A percentile compares a stretch with the other conserved stretches of the same genome.
phyloP scores from a whole-genome alignment of 2,329 filamentous ascomycete genomes.

The Microdochium trichocladiopsis region DNA sequence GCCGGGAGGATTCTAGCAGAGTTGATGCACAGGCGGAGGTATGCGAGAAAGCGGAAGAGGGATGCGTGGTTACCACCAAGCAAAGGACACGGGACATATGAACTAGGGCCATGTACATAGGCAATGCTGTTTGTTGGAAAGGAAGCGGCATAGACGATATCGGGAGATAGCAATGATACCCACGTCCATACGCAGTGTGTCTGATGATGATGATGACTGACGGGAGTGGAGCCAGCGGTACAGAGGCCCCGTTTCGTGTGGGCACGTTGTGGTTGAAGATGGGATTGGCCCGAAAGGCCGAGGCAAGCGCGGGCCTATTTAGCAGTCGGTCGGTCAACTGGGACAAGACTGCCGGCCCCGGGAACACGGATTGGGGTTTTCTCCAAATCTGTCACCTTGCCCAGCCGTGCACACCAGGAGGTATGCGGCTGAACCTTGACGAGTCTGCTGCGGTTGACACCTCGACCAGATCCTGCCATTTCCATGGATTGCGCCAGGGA shows the following conservation, averaged over 20 bases:
- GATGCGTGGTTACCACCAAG: no score
- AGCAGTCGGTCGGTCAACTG: neutral
- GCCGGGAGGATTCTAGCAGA: constrained; percentile 13
- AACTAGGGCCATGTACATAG: neutral
- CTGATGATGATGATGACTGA: neutral
- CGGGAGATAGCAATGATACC: constrained; percentile 4
- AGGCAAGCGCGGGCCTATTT: neutral
- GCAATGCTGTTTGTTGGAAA: no score
- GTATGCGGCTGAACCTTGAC: neutral
- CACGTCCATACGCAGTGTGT: neutral
- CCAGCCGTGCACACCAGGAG: neutral
- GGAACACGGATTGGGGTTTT: neutral
- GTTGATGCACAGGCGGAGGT: neutral
- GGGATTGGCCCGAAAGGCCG: neutral
- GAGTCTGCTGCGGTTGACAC: no score
- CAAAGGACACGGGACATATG: no score
- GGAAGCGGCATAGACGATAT: neutral
- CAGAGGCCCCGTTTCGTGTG: neutral
- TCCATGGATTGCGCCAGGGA: neutral
- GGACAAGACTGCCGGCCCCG: no score
- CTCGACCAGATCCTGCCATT: no score
- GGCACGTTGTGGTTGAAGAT: neutral
- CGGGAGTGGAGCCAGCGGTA: neutral
- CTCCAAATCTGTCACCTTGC: neutral
- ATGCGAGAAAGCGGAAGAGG: neutral